Evolutionary conservation across 257 asterid species (phyloP), one percentile per base, ranked within the genome.

Genomic region (Lavandula angustifolia): DNA sequence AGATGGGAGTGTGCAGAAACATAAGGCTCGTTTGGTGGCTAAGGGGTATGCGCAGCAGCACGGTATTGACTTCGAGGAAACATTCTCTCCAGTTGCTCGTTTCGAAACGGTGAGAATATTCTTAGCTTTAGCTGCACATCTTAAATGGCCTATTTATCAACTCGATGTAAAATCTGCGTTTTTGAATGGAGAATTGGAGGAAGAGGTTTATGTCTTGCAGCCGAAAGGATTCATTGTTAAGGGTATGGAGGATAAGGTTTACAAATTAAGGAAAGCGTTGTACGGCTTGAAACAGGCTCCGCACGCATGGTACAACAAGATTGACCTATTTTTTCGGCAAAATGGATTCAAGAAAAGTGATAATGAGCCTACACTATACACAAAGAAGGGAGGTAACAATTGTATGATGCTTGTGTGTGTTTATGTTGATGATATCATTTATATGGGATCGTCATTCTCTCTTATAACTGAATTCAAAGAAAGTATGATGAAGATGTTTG

Each of bases 41-140:
- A 42, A 53, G 29, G 66, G 71, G 9, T 62, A 56, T 16, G 34
- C 40, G 0, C 52, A 61, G 5, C 22, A 51, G 18, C 7, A 18
- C 6, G 49, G 69, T 1, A 33, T 62, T 7, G 75, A 71, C 16
- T 71, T 50, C 4, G n/a, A 62, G 5, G 46, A 62, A 54, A 53
- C 58, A 0, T 62, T 62, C 17, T 32, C 64, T 33, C 41, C 31
- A 4, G 54, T 72, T 12, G 57, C 62, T 60, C 64, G 18, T 0
- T 60, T 41, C 1, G 64, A 52, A 51, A 53, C 57, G 0, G 34
- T 51, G 49, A 53, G 69, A 31, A 32, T 32, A 10, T 17, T 50
- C 10, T 14, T 60, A 8, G 62, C 62, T 18, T 69, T 60, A 3
- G 47, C 22, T 3, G 47, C 56, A 11, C 62, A 40, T 22, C 42